Evolutionary conservation across 352 stramenopile genomes (phyloP), one percentile per base, ranked within the genome.

Genomic region (Pseudoperonospora humuli): DNA sequence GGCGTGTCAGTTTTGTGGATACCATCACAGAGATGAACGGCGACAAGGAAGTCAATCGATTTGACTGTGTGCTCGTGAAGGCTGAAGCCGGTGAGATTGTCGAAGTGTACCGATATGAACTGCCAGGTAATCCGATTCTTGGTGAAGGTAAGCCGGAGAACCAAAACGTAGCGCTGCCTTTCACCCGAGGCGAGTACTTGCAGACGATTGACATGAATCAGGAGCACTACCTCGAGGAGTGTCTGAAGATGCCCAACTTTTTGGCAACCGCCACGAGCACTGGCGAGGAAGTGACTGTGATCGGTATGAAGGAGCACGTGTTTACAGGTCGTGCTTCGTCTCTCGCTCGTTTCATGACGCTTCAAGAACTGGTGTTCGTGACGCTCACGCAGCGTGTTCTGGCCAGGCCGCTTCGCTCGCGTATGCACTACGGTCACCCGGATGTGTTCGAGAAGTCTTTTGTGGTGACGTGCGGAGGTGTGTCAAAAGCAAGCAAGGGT

Each of bases 191-290:
- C 18, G 83, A 95, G 48, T 93, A 87, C 46, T 33, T 95, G 19
- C 83, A 95, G 49, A 92, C 80, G 6, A 95, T 95, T 41, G 83
- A 95, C 65, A 93, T 93, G 83, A 95, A 95, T 54, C 83, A 95
- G 51, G 83, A 95, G 34, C 78, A 92, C 39, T 93, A 93, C 56
- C 79, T 92, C 23, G 83, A 95, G 54, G 80, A 93, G 44, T 80
- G 72, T 17, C 50, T 95, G 13, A 95, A 93, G 58, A 92, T 95
- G 63, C 78, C 80, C 0, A 91, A 91, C 45, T 91, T 94, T 40
- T 45, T 94, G 42, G 78, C 79, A 4, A 89, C 76, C 10, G 72
- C 72, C 14, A 73, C 64, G 3, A 51, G 52, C 8, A 70, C 54
- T 3, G 59, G 57, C 4, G 69, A 92, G 46, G 75, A 84, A 36